phyloP scores from a whole-genome alignment of 2,329 filamentous ascomycete genomes.

The Chalaropsis ovoidea region DNA sequence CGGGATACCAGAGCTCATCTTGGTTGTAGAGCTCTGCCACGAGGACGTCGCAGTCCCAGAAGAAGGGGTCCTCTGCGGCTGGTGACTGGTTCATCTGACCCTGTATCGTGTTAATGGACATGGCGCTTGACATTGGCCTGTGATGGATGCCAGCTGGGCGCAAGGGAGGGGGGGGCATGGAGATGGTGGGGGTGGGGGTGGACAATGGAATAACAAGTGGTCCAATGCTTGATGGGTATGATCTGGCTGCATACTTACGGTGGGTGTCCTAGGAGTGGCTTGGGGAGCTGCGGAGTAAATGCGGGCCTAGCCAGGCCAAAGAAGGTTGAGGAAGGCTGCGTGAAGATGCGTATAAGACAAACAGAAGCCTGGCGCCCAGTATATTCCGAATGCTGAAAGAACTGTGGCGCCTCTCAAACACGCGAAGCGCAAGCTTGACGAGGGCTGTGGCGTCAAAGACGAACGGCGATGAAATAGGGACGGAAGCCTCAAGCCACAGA shows the following conservation, averaged over 20 bases:
- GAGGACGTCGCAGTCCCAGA: slow-evolving; percentile 61
- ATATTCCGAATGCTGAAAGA: too few species aligned
- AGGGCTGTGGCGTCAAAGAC: neutral
- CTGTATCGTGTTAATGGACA: neutral
- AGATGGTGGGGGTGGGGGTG: neutral
- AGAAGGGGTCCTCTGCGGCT: slow-evolving; percentile 53
- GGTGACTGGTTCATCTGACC: slow-evolving; percentile 10
- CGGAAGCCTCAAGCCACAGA: too few species aligned
- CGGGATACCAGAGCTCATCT: slow-evolving; percentile 39
- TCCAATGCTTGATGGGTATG: too few species aligned
- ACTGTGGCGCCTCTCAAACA: neutral
- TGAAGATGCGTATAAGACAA: neutral
- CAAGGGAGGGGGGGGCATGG: neutral
- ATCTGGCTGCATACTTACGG: too few species aligned
- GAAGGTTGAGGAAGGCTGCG: neutral
- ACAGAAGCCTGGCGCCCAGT: neutral
- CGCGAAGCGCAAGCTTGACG: neutral
- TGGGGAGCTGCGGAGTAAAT: too few species aligned
- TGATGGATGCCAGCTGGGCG: neutral
- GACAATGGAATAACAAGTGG: too few species aligned
- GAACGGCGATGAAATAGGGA: neutral
- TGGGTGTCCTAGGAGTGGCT: too few species aligned
- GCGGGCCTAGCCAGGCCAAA: neutral
- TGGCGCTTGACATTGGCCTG: neutral
- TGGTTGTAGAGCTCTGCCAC: slow-evolving; percentile 53